Evolutionary conservation across 345 rosid genomes (phyloP), one percentile per base, ranked within the genome.

Genomic region (Citrus cavaleriei): DNA sequence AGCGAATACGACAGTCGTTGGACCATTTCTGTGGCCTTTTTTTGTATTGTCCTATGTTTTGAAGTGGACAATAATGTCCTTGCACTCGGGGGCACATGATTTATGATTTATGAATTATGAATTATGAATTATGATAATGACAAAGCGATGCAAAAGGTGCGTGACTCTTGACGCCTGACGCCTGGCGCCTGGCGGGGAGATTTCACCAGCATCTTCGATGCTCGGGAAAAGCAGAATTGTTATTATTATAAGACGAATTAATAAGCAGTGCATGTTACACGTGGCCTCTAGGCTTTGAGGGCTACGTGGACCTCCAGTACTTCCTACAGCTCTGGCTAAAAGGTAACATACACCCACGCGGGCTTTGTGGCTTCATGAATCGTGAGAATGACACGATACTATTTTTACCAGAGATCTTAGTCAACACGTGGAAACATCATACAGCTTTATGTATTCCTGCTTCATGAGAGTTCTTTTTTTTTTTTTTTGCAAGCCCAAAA

Each of bases 21-120:
- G 68, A 46, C 13, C 49, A 14, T 16, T 76, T 1, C 5, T 0
- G 55, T 58, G 74, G 57, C 42, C 49, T 0, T 10, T 24, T 24
- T 42, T 37, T 28, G 72, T n/a, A 21, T 28, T 60, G 54, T 63
- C 79, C 58, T 24, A 63, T 54, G 76, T 74, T 78, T 55, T 57
- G 7, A 30, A 62, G 35, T n/a, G 57, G 57, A 61, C 75, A 18
- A 73, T 64, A 10, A 34, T 68, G 59, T 73, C 75, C 71, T 72
- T 68, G 22, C 49, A n/a, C 55, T 22, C 6, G 9, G n/a, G 54
- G 77, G 79, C 66, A 35, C 68, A 4, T 67, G 75, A 78, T 61
- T n/a, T 62, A 27, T 51, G 57, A 51, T 1, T 51, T 18, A 61
- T 51, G 21, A 51, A 3, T 3, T 30, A 30, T 51, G 55, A 51